Conservation (phyloP, 2,329 filamentous ascomycete species). For the Fusarium sp. region DNA sequence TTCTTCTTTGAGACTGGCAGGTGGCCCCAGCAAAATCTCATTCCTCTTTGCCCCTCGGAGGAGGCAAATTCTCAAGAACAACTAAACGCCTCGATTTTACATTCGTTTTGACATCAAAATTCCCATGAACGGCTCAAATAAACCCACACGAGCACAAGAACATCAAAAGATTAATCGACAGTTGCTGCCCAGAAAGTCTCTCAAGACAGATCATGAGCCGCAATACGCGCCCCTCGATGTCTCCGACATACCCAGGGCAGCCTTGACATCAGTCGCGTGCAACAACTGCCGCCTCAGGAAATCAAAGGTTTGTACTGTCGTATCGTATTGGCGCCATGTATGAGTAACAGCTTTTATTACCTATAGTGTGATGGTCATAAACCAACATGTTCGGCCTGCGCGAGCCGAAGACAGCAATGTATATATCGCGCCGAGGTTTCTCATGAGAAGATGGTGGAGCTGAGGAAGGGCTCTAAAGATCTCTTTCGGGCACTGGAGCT, state of each 20-base stretch:
- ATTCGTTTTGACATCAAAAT: background rate
- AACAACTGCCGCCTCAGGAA: constrained; percentile 20
- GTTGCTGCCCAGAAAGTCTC: constrained; percentile 10
- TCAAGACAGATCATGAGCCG: background rate
- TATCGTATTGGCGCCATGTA: too few species aligned
- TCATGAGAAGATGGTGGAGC: constrained; percentile 14
- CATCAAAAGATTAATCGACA: constrained; percentile 19
- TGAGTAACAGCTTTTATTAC: background rate
- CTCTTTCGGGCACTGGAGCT: constrained; percentile 16
- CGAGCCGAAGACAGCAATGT: constrained; percentile 20
- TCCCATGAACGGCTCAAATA: constrained; percentile 15
- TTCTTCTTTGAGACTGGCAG: background rate
- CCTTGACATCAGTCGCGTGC: constrained; percentile 24
- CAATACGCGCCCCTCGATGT: constrained; percentile 11
- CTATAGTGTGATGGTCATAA: constrained; percentile 24
- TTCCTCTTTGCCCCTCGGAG: background rate
- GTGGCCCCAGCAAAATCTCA: background rate
- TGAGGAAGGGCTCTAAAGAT: constrained; percentile 7
- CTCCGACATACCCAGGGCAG: background rate
- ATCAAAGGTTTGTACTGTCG: constrained; percentile 16
- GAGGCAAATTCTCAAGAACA: background rate
- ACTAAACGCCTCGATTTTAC: background rate
- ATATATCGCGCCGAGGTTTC: constrained; percentile 22
- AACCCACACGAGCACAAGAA: constrained; percentile 7
- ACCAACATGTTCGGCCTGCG: constrained; percentile 22